These are phyloP conservation scores for Pyrenochaeta sp. DNA, from an alignment of 2,329 filamentous ascomycete species.

Conservation along the genomic window DNA sequence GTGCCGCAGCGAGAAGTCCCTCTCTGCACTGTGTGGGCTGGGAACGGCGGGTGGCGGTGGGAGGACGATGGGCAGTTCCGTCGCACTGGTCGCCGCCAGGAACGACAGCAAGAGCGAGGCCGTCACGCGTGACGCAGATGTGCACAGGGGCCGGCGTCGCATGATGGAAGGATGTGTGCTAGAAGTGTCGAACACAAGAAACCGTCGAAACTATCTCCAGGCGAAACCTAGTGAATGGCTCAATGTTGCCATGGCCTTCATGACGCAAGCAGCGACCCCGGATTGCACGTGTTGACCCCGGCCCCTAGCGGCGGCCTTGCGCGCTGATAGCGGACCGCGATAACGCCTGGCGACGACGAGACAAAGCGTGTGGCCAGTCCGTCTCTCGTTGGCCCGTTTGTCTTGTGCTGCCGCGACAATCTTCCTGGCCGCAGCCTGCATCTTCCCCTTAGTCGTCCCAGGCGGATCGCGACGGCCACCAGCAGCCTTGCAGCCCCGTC, in stretches of 20 bases:
- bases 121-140: constrained; percentile 69
- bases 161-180: constrained; percentile 25
- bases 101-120: constrained; percentile 70
- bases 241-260: constrained; percentile 16
- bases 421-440: neutral
- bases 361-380: too few relatives aligned
- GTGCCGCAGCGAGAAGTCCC: constrained; percentile 70
- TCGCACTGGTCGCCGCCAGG: constrained; percentile 63
- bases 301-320: neutral
- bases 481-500: constrained; percentile 8
- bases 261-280: constrained; percentile 8
- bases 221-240: constrained; percentile 2
- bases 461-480: constrained; percentile 1
- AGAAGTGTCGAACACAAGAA: too few relatives aligned
- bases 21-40: constrained; percentile 25
- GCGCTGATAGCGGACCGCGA: constrained; percentile 6
- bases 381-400: constrained; percentile 5
- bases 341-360: neutral
- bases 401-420: neutral
- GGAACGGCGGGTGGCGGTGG: constrained; percentile 31
- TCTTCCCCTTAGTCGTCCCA: neutral
- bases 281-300: constrained; percentile 21
- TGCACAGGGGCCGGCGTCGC: constrained; percentile 42
- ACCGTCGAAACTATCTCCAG: neutral
- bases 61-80: constrained; percentile 40